Evolutionary conservation across 2,329 filamentous ascomycete species (phyloP).

Genomic region (Xylariomycetidae sp.): DNA sequence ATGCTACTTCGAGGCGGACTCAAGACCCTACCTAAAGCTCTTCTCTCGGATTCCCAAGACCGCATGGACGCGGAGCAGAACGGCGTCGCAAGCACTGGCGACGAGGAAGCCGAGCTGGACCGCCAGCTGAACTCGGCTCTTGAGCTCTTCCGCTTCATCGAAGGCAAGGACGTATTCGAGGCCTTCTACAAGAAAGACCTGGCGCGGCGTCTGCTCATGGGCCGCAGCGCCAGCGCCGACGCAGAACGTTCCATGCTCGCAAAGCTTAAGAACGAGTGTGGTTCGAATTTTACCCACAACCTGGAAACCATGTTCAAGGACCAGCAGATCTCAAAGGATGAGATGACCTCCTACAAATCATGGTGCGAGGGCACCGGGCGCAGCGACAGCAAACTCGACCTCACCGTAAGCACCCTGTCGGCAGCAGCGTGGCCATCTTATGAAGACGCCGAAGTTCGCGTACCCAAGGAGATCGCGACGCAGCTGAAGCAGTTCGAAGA

Average conservation of each 20-base stretch:
- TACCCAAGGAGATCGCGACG: conserved; percentile 71
- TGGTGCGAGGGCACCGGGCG: conserved; percentile 49
- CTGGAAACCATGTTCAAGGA: conserved; percentile 99
- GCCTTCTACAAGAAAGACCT: conserved; percentile 99
- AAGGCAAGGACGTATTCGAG: conserved; percentile 96
- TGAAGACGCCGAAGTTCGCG: conserved; percentile 63
- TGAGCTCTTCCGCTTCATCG: conserved; percentile 92
- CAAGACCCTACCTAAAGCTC: conserved; percentile 70
- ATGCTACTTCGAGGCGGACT: conserved; percentile 80
- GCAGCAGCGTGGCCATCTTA: conserved; percentile 92
- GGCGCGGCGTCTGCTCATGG: conserved; percentile 83
- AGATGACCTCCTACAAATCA: conserved; percentile 83
- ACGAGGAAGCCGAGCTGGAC: conserved; percentile 90
- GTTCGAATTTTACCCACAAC: conserved; percentile 91
- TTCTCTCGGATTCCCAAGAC: conserved; percentile 60
- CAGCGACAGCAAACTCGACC: conserved; percentile 55
- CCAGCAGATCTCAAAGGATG: conserved; percentile 86
- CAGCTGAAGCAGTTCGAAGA: conserved; percentile 76
- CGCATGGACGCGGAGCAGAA: conserved; percentile 53
- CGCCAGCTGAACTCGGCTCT: conserved; percentile 87
- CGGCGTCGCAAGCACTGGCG: conserved; percentile 64
- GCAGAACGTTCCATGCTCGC: conserved; percentile 94
- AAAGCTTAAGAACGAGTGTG: conserved; percentile 88
- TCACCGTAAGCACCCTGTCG: conserved; percentile 87
- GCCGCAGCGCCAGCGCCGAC: conserved; percentile 86